Conservation (phyloP, 352 stramenopile species). For the Discostella stelligera region DNA sequence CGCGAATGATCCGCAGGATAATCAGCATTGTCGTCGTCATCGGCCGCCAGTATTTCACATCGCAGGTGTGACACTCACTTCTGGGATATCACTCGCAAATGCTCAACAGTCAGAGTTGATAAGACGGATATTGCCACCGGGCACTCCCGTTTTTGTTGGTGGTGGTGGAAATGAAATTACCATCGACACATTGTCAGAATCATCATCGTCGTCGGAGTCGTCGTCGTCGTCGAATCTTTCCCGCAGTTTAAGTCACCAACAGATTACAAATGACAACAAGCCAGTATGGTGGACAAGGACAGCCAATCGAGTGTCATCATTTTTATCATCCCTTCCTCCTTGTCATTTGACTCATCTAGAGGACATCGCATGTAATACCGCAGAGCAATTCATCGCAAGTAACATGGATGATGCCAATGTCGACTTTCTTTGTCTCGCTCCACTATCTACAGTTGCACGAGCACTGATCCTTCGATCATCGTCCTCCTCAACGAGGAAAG, state of each 20-base stretch:
- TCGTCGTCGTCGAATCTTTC: background rate
- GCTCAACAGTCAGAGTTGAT: conserved; percentile 28
- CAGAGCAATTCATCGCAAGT: conserved; percentile 27
- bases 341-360: background rate
- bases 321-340: conserved; percentile 39
- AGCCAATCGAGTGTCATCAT: conserved; percentile 12
- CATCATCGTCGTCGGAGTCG: background rate
- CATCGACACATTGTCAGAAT: background rate
- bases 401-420: conserved; percentile 39
- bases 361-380: conserved; percentile 3
- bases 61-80: conserved; percentile 33
- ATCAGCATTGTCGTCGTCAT: background rate
- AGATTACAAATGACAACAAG: conserved; percentile 5
- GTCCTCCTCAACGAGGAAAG: background rate
- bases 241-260: no score
- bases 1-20: background rate
- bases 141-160: conserved; percentile 34
- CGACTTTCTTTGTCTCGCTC: conserved; percentile 45
- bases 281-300: conserved; percentile 42
- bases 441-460: conserved; percentile 23
- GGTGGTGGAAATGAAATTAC: background rate
- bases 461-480: conserved; percentile 23
- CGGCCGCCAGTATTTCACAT: conserved; percentile 21
- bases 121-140: conserved; percentile 29
- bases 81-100: conserved; percentile 30